These are phyloP conservation scores for Gossypium lobatum DNA, from an alignment of 441 rosid genomes.

Conservation along the genomic window DNA sequence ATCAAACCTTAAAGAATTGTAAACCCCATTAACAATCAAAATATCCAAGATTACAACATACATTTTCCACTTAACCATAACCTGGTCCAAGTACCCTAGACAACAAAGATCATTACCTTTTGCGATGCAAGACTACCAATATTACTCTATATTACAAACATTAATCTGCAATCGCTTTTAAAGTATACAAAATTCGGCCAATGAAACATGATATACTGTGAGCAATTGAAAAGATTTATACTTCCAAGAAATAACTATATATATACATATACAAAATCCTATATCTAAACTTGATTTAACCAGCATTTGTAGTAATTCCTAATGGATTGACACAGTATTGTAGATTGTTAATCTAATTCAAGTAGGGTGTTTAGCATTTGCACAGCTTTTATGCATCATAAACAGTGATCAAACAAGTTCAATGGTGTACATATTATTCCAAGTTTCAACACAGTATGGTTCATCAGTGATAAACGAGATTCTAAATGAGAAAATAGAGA, in stretches of 20 bases:
- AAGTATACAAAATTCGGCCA: not conserved
- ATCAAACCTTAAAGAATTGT: constrained; percentile 3
- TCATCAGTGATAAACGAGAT: not conserved
- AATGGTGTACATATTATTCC: not conserved
- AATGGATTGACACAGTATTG: not conserved
- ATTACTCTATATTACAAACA: not conserved
- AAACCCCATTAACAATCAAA: constrained; percentile 1
- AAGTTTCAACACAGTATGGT: not conserved
- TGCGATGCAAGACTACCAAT: not conserved
- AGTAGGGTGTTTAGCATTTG: not conserved
- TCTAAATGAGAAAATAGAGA: not conserved
- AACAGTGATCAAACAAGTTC: not conserved
- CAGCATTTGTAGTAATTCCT: not conserved
- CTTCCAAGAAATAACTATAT: not conserved
- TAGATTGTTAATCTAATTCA: not conserved
- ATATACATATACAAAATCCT: not conserved
- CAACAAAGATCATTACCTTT: not conserved
- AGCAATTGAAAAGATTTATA: not conserved
- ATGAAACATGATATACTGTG: not conserved
- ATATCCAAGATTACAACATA: not conserved
- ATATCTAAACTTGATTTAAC: not conserved
- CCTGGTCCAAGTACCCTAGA: not conserved
- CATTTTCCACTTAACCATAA: not conserved
- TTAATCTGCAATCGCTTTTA: not conserved
- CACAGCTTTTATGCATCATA: not conserved